Evolutionary conservation across 352 stramenopile species (phyloP).

Genomic region (Halophytophthora polymorphica): DNA sequence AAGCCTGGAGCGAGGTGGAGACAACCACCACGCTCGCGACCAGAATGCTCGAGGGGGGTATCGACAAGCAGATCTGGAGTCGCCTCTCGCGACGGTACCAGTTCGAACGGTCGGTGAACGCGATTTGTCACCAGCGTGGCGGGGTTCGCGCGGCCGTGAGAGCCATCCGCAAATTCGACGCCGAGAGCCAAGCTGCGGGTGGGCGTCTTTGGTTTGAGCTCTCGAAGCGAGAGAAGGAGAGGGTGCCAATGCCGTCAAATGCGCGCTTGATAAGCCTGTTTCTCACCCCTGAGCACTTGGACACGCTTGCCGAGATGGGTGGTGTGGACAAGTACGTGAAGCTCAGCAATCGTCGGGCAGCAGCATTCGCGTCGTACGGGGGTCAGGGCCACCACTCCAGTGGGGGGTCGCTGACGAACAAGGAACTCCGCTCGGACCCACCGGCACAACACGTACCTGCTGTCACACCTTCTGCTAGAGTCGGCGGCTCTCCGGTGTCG

Average conservation of each 20-base stretch:
- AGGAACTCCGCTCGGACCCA: too few relatives aligned
- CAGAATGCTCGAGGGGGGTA: neutral
- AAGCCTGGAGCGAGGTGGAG: slow-evolving; percentile 7
- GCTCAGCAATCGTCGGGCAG: neutral
- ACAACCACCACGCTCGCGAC: neutral
- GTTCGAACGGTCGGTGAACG: too few relatives aligned
- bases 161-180: neutral
- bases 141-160: slow-evolving; percentile 2
- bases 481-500: too few relatives aligned
- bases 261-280: neutral
- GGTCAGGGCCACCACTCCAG: too few relatives aligned
- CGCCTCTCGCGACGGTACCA: neutral
- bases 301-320: neutral
- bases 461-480: too few relatives aligned
- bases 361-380: too few relatives aligned
- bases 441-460: too few relatives aligned
- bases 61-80: slow-evolving; percentile 4
- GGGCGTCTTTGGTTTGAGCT: slow-evolving; percentile 3
- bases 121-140: neutral
- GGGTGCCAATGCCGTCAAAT: neutral
- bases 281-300: neutral
- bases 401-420: too few relatives aligned
- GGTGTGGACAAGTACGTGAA: neutral
- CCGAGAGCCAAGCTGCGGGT: neutral
- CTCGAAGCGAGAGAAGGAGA: neutral